Base-by-base conservation (phyloP, 2,329 filamentous ascomycete species). In the Diplodia mutila region DNA sequence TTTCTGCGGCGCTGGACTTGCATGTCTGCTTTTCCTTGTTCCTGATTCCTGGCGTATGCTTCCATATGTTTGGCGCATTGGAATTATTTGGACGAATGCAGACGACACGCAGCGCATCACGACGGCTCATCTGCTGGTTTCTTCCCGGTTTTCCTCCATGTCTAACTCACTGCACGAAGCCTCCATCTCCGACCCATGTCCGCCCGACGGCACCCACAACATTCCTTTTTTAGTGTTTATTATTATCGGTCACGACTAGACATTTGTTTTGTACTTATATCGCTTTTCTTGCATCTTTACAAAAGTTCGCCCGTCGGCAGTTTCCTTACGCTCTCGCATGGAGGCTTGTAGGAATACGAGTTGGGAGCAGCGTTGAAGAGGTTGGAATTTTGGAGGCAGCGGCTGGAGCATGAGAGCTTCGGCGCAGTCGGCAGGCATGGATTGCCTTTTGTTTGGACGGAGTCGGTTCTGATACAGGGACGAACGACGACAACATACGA, bases 231-330 rank as follows among this genome's bases (percentile, higher is more conserved):
- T 63, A 51, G 59, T 63, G 42, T 63, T 63, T 51, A 63, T 34
- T 34, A 63, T 34, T 34, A 34, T 51, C 21, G 46, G 59, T 51
- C 59, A 63, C 59, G 59, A 63, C 59, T 63, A 51, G 27, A 66
- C 53, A 48, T 66, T 42, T 27, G 39, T n/a, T 59, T 66, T 66
- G 53, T 57, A 55, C 27, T 39, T 16, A n/a, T 59, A 46, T 21
- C 37, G 21, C 27, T 66, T 66, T 66, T 27, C 42, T 66, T 66
- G 64, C 49, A 48, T 51, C n/a, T n/a, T 48, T 34, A 66, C 53
- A 59, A 66, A 66, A 59, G 64, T 51, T 63, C 53, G 64, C 64
- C 64, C 53, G 54, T 51, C 64, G 64, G 64, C 64, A 66, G 18
- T 66, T 29, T 66, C 64, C 25, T 51, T 66, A 29, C 23, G 59